phyloP scores from a whole-genome alignment of 257 asterid genomes.

The Capsicum chinense region DNA sequence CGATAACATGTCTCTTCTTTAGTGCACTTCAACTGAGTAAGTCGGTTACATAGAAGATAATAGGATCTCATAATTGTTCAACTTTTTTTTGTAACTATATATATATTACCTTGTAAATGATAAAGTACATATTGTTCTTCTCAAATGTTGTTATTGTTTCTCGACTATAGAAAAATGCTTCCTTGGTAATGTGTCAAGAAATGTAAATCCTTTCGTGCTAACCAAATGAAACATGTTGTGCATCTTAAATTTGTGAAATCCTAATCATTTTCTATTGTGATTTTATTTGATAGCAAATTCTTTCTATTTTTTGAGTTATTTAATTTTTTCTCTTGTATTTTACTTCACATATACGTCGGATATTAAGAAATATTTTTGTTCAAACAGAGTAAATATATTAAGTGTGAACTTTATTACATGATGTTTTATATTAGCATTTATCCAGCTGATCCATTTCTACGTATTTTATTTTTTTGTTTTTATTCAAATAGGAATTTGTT shows the following conservation, averaged over 20 bases:
- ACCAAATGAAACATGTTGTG: not conserved
- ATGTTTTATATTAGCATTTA: not conserved
- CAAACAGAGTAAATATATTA: conserved; percentile 86
- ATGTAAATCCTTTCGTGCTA: not conserved
- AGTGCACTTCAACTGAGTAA: not conserved
- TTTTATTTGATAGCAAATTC: not conserved
- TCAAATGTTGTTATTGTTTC: not conserved
- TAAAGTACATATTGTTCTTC: not conserved
- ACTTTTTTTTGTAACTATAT: conserved; percentile 5
- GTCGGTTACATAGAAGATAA: not conserved
- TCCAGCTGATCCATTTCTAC: not conserved
- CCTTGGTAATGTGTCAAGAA: not conserved
- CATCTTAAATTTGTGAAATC: not conserved
- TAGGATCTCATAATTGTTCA: not conserved
- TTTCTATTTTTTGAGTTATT: not conserved
- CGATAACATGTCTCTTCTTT: not conserved
- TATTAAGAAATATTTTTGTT: conserved; percentile 77
- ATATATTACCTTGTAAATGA: conserved; percentile 3
- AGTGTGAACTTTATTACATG: conserved; percentile 47
- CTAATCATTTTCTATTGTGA: not conserved
- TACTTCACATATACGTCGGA: conserved; percentile 74
- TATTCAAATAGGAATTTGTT: not conserved
- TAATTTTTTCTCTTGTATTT: conserved; percentile 53
- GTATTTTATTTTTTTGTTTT: not conserved
- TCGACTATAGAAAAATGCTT: not conserved